Evolutionary conservation across 176 grass and related monocot genomes (phyloP), one percentile per base, ranked within the genome.

Genomic region (Guadua angustifolia): DNA sequence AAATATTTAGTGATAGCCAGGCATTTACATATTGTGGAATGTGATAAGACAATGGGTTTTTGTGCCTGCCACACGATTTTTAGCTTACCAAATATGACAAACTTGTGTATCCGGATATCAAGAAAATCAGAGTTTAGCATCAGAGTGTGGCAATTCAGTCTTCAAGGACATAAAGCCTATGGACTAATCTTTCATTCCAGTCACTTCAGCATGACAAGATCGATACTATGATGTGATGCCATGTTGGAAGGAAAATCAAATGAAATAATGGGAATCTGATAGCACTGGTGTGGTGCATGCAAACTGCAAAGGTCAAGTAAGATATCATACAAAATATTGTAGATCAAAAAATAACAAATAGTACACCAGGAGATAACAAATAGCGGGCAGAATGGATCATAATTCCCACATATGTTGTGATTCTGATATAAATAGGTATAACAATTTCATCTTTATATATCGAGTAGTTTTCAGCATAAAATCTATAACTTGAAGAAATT

Each of bases 31-130:
- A 16, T n/a, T 55, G 72, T 22, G 33, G 11, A 42, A 45, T 4
- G 2, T 22, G 25, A 66, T 43, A 40, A 19, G 25, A 74, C 18
- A 21, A 56, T 8, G 52, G 52, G 7, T n/a, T n/a, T 4, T 4
- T 33, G 43, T 3, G 13, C 70, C 14, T 15, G 60, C 14, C 47
- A 76, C 10, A 56, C 11, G 61, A 14, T 57, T 68, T 32, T 42
- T 57, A 76, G 49, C 25, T 56, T 18, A 58, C 16, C 38, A 35
- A 7, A 36, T 15, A 57, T 0, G 2, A n/a, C 3, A 84, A n/a
- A 11, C 44, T 42, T 55, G 43, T 86, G 42, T 86, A 79, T 17
- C 71, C 29, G 2, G 19, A 61, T 42, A 77, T 40, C 65, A 40
- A 68, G 38, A 67, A 64, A 80, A 57, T 1, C 9, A 68, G 21